These are phyloP conservation scores for Penicillium sp. DNA, from an alignment of 2,329 filamentous ascomycete genomes.

Conservation along the genomic window DNA sequence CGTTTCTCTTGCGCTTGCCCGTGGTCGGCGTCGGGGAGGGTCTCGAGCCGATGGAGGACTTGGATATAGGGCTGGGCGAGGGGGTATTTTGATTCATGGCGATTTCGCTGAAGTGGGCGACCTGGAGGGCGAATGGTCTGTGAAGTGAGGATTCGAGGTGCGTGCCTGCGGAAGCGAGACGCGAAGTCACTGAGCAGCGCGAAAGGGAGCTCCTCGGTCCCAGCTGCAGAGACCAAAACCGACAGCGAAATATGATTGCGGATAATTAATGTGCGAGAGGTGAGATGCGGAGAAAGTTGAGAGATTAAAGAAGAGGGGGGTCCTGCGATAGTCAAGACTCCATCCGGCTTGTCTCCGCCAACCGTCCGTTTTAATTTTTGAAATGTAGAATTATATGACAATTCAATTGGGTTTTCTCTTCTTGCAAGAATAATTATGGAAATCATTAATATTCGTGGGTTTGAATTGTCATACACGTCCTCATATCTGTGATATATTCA, in stretches of 20 bases:
- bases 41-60: conserved; percentile 27
- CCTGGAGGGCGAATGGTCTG: conserved; percentile 2
- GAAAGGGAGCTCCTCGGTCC: conserved; percentile 26
- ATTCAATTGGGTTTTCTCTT: too few relatives aligned
- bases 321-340: too few relatives aligned
- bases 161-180: conserved; percentile 18
- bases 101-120: conserved; percentile 7
- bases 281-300: too few relatives aligned
- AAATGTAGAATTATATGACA: too few relatives aligned
- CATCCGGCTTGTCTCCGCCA: too few relatives aligned
- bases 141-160: neutral
- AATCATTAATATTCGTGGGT: too few relatives aligned
- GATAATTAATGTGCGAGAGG: too few relatives aligned
- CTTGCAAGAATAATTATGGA: too few relatives aligned
- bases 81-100: conserved; percentile 34
- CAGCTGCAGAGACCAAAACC: conserved; percentile 21
- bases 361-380: too few relatives aligned
- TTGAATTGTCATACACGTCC: too few relatives aligned
- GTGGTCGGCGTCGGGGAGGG: conserved; percentile 35
- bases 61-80: conserved; percentile 36
- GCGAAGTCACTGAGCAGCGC: conserved; percentile 23
- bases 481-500: too few relatives aligned
- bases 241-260: conserved; percentile 9
- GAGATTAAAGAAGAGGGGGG: too few relatives aligned
- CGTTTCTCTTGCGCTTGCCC: conserved; percentile 59